Percentiles rank a stretch among this genome's conserved stretches.
Conservation (phyloP, 306 rosid genomes). For the Abrus precatorius region DNA sequence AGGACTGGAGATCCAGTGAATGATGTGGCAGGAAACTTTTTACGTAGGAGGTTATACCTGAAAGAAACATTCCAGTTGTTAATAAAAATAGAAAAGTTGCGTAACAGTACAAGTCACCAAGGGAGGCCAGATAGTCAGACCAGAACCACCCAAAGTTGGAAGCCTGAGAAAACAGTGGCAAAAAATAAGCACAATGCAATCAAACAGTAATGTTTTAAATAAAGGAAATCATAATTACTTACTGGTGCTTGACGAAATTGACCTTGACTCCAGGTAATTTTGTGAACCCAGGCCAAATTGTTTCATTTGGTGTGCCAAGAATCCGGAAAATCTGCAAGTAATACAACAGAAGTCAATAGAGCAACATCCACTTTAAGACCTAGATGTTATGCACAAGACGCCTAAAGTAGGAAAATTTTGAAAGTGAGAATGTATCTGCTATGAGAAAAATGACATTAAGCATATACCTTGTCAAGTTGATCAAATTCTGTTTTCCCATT, state of each 20-base stretch:
- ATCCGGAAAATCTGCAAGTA: conserved; percentile 76
- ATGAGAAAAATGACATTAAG: conserved; percentile 19
- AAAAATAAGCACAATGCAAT: conserved; percentile 70
- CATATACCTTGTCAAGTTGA: conserved; percentile 92
- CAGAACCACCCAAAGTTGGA: conserved; percentile 99
- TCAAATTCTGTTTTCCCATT: conserved; percentile 96
- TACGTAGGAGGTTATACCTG: conserved; percentile 98
- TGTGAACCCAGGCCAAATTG: conserved; percentile 96
- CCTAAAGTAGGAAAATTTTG: conserved; percentile 5
- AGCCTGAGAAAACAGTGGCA: conserved; percentile 99
- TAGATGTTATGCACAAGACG: neutral
- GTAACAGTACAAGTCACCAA: conserved; percentile 81
- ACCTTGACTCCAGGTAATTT: conserved; percentile 97
- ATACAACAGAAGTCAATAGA: conserved; percentile 19
- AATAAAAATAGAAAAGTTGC: conserved; percentile 56
- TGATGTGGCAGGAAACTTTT: conserved; percentile 95
- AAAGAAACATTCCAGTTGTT: conserved; percentile 70
- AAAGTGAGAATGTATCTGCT: neutral
- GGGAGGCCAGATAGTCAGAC: conserved; percentile 93
- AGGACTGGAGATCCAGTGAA: conserved; percentile 99
- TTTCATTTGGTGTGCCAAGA: conserved; percentile 98
- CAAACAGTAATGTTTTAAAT: conserved; percentile 42
- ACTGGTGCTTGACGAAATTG: conserved; percentile 99
- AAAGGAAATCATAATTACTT: conserved; percentile 63
- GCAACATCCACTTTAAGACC: conserved; percentile 21